Conservation (phyloP, 331 rosid genomes). For the Pyracantha coccinea region DNA sequence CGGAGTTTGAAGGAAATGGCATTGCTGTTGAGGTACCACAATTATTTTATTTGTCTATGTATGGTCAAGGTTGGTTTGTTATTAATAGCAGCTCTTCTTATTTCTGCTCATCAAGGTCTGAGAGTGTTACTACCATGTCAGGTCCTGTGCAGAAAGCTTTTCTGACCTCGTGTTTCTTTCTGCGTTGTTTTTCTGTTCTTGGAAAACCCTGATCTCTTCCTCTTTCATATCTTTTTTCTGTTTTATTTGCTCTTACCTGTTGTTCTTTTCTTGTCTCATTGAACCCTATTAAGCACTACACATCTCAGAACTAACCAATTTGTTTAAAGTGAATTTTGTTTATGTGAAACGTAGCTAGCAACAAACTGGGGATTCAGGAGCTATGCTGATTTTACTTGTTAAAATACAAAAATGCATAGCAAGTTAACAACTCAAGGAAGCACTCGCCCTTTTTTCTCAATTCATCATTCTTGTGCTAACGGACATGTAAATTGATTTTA, state of each 20-base stretch:
- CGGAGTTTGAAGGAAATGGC: constrained; percentile 97
- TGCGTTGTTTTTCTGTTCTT: not conserved
- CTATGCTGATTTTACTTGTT: not conserved
- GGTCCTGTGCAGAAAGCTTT: not conserved
- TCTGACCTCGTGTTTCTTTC: not conserved
- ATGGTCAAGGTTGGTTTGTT: not conserved
- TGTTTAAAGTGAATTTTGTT: not conserved
- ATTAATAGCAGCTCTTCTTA: not conserved
- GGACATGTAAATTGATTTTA: not conserved
- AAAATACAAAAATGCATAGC: not conserved
- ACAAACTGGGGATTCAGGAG: not conserved
- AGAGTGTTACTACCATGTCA: not conserved
- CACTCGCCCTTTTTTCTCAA: not conserved
- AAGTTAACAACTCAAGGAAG: not conserved
- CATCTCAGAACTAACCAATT: not conserved
- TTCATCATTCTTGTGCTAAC: not conserved
- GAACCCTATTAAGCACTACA: not conserved
- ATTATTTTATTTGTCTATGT: not conserved
- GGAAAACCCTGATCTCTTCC: not conserved
- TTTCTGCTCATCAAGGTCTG: not conserved
- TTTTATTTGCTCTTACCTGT: not conserved
- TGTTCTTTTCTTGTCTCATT: not conserved
- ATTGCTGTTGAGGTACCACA: constrained; percentile 66
- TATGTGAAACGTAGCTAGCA: not conserved
- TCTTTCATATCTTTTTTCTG: too few relatives aligned